These are phyloP conservation scores for Colletotrichum gigasporum DNA, from an alignment of 2,329 filamentous ascomycete genomes.

Conservation along the genomic window DNA sequence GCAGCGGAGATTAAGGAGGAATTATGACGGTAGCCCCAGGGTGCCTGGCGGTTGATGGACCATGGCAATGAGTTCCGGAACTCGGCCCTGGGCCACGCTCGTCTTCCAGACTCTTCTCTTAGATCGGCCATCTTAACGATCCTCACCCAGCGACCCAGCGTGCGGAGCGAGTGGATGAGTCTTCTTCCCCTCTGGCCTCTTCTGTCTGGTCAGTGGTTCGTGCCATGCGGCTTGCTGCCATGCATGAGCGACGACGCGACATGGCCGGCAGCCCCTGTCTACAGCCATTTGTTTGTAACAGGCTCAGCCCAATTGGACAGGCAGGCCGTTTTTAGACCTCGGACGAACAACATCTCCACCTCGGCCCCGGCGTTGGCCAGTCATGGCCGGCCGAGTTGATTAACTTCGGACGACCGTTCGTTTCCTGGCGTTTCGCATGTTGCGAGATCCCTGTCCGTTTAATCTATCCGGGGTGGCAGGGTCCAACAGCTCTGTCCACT, in stretches of 20 bases:
- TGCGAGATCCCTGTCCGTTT: not conserved
- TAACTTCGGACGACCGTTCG: conserved; percentile 30
- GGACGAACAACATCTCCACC: not conserved
- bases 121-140: not conserved
- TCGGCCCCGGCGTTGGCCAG: conserved; percentile 12
- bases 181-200: not conserved
- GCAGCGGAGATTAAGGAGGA: conserved; percentile 13
- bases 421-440: conserved; percentile 21
- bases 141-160: not conserved
- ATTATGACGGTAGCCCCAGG: conserved; percentile 8
- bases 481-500: not conserved
- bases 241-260: not conserved
- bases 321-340: not conserved
- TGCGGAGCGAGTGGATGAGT: conserved; percentile 1
- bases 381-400: not conserved
- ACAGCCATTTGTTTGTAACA: conserved; percentile 18
- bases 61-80: not conserved
- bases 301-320: conserved; percentile 8
- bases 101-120: not conserved
- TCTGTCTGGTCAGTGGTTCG: no score
- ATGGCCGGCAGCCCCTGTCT: not conserved
- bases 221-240: no score
- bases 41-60: not conserved
- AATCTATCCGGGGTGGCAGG: conserved; percentile 12
- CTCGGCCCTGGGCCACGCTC: not conserved